Evolutionary conservation across 2,329 filamentous ascomycete species (phyloP).

Genomic region (Chrysosporium keratinophilum): DNA sequence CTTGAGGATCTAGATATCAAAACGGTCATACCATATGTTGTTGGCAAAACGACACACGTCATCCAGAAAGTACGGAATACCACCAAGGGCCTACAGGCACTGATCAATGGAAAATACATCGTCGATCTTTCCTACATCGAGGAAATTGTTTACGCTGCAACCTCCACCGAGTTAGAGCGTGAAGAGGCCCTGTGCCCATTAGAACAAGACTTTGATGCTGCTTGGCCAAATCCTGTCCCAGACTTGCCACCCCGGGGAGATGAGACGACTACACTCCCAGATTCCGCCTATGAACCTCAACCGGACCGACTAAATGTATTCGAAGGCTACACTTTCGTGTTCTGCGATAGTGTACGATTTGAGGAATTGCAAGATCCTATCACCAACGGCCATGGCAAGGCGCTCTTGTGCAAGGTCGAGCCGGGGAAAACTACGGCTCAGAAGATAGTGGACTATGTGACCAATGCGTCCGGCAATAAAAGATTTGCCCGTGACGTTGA

Average conservation of each 20-base stretch:
- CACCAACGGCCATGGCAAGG: conserved; percentile 72
- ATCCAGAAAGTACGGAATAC: conserved; percentile 85
- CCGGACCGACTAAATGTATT: conserved; percentile 59
- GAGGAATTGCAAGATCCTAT: conserved; percentile 65
- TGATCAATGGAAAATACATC: conserved; percentile 70
- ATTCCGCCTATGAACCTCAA: conserved; percentile 63
- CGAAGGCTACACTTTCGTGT: conserved; percentile 78
- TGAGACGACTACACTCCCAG: conserved; percentile 60
- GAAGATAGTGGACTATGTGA: conserved; percentile 70
- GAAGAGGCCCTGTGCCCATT: conserved; percentile 47
- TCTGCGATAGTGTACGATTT: conserved; percentile 66
- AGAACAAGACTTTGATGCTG: conserved; percentile 65
- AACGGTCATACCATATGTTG: conserved; percentile 61
- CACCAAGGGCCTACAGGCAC: conserved; percentile 70
- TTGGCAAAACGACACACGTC: conserved; percentile 68
- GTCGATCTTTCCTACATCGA: conserved; percentile 52
- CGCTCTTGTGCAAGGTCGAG: conserved; percentile 53
- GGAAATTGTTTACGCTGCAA: conserved; percentile 54
- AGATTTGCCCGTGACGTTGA: conserved; percentile 53
- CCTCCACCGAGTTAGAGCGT: conserved; percentile 41
- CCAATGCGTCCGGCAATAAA: conserved; percentile 63
- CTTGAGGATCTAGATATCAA: conserved; percentile 88
- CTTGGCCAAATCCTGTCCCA: conserved; percentile 65
- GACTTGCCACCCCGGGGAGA: conserved; percentile 64
- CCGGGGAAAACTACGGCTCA: conserved; percentile 56